Evolutionary conservation across 495 filamentous ascomycete species (phyloP), one percentile per base, ranked within the genome.

Genomic region (Lepidopterella palustris): DNA sequence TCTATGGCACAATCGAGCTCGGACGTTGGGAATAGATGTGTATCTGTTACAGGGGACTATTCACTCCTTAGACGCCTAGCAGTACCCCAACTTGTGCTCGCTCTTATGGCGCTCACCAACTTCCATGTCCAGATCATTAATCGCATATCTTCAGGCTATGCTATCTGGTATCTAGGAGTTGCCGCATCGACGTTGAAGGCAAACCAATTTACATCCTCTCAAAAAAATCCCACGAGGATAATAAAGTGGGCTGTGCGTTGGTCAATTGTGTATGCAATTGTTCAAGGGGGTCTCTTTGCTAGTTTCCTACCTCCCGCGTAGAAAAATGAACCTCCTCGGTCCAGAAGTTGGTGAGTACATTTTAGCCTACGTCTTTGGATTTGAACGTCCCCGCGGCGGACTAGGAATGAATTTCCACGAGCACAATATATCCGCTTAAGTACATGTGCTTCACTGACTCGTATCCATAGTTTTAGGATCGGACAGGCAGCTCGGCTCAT

Each of bases 51-150:
- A 11, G 32, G 25, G 8, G 48, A 42, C 4, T 18, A 47, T 47
- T 35, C 25, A 55, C 65, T 73, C 57, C 70, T 80, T 60, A 77
- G 62, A 57, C 81, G 82, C 9, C 76, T 93, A 56, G 88, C 90
- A 9, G 71, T 86, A 24, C 79, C 82, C 1, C 91, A 97, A 71
- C 71, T 90, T 1, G 35, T 92, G 2, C 74, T 98, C 28, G 84
- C 87, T 0, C 60, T 81, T 10, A 71, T 92, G 63, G 88, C 89
- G 6, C 65, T 92, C 25, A 87, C 85, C 8, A 87, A 72, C 49
- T 95, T 92, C 63, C 93, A 98, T 63, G 87, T 96, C 11, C 93
- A 98, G 72, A 95, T 97, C 58, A 86, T 97, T 61, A 93, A 86
- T 35, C 80, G 93, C 28, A 83, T 98, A 15, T 86, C 89, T 2